A percentile compares a stretch with the other conserved stretches of the same genome.
Conservation (phyloP, 2,329 filamentous ascomycete species). For the Rutstroemia sp. region DNA sequence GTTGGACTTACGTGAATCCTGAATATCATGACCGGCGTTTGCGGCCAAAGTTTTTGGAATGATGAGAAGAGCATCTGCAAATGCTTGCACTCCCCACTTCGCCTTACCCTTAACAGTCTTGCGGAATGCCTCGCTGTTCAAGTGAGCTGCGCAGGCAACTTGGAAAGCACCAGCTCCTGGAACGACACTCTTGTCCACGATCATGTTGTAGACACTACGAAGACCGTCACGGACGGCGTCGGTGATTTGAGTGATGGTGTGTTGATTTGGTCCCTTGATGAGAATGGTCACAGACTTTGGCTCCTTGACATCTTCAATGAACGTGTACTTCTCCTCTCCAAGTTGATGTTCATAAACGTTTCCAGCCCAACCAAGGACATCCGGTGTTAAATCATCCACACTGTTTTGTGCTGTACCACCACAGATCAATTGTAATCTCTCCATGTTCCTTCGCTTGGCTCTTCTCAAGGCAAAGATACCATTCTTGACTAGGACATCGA, state of each 20-base stretch:
- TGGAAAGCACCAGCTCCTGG: slow-evolving; percentile 95
- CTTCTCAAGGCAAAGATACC: slow-evolving; percentile 89
- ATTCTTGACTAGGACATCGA: slow-evolving; percentile 96
- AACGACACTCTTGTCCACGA: slow-evolving; percentile 94
- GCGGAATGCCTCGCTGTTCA: slow-evolving; percentile 78
- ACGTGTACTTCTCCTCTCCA: slow-evolving; percentile 98
- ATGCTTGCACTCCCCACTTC: slow-evolving; percentile 90
- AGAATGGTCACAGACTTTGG: slow-evolving; percentile 95
- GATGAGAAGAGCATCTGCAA: slow-evolving; percentile 87
- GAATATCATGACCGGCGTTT: slow-evolving; percentile 93
- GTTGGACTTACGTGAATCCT: slow-evolving; percentile 72
- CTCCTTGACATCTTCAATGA: slow-evolving; percentile 97
- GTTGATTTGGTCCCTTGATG: slow-evolving; percentile 95
- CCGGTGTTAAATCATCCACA: slow-evolving; percentile 83
- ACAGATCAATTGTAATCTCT: slow-evolving; percentile 89
- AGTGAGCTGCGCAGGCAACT: slow-evolving; percentile 79
- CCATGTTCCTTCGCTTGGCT: slow-evolving; percentile 98
- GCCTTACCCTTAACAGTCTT: slow-evolving; percentile 97
- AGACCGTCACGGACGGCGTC: slow-evolving; percentile 94
- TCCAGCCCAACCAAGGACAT: slow-evolving; percentile 90
- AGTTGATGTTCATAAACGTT: slow-evolving; percentile 95
- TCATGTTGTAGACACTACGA: slow-evolving; percentile 97
- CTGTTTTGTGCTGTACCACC: slow-evolving; percentile 91
- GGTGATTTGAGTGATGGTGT: slow-evolving; percentile 94
- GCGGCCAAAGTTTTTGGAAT: slow-evolving; percentile 97